Base-by-base conservation (phyloP, 139 green algal species). In the Coccomyxa sp. region DNA sequence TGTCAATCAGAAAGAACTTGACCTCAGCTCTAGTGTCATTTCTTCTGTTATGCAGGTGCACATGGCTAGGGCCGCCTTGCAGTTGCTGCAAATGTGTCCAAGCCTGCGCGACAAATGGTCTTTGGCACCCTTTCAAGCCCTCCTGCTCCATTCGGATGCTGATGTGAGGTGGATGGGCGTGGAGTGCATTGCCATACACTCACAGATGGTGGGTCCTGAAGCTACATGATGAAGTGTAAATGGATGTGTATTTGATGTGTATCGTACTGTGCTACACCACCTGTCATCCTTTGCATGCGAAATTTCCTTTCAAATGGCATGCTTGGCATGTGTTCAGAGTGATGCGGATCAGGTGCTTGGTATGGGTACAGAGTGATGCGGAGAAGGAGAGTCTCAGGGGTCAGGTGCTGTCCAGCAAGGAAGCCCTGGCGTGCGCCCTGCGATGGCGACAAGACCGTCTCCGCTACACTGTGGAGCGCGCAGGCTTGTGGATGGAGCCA, bases 101-200 rank as follows among this genome's bases (percentile, higher is more conserved):
- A 27, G 82, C 74, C 83, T 95, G 21, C 77, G 80, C 0, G 18
- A 30, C 31, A 66, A 27, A 0, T 94, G 90, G 87, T 63, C 79
- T 13, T n/a, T 71, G 25, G 77, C 77, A 27, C 13, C 82, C 11
- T 82, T 92, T 63, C 82, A 93, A 14, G 31, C 58, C 9, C 85
- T 94, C 76, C 86, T 95, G 83, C 58, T 76, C 27, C n/a, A 58
- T 45, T n/a, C 78, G 21, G 88, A 88, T 10, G 63, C 86, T 0
- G 82, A 88, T 14, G 87, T 95, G 27, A 86, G 91, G 31, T 95
- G 91, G 91, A 84, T 79, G 10, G 87, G 83, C 18, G 84, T 85
- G 30, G 78, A 89, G 0, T 88, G 84, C 31, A 74, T 92, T 12
- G 88, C 83, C 0, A 71, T 93, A 27, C 84, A 87, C 51, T 79